These are phyloP conservation scores for Solanum chiquidenum DNA, from an alignment of 257 asterid species.

Conservation along the genomic window DNA sequence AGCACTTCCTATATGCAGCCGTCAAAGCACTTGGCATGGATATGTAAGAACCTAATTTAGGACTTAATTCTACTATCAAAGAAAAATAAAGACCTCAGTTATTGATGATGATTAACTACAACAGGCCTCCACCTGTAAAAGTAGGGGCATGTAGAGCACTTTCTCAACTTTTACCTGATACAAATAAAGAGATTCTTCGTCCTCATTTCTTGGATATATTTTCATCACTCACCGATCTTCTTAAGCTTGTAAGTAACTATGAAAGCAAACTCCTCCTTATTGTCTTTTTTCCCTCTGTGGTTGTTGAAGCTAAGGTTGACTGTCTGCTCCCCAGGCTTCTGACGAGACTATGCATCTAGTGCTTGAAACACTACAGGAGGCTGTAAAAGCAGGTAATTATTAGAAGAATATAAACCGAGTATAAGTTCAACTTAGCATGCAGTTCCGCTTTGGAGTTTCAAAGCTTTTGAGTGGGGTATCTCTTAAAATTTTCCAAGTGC, in stretches of 20 bases:
- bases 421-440: neutral
- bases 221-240: conserved; percentile 80
- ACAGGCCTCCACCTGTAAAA: conserved; percentile 86
- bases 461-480: neutral
- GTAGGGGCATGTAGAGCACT: conserved; percentile 96
- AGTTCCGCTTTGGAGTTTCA: neutral
- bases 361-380: conserved; percentile 87
- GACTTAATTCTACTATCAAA: neutral
- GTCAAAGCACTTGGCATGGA: conserved; percentile 81
- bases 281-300: neutral
- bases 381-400: conserved; percentile 63
- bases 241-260: conserved; percentile 50
- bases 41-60: conserved; percentile 48
- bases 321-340: conserved; percentile 65
- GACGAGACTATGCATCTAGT: conserved; percentile 97
- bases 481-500: neutral
- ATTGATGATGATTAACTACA: conserved; percentile 8
- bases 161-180: conserved; percentile 74
- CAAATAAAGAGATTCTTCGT: conserved; percentile 47
- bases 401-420: conserved; percentile 2
- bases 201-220: conserved; percentile 57
- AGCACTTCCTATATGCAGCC: conserved; percentile 64
- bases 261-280: neutral
- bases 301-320: conserved; percentile 4
- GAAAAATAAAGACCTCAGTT: neutral